phyloP scores from a whole-genome alignment of 2,329 filamentous ascomycete species.

The Colletotrichum zoysiae region DNA sequence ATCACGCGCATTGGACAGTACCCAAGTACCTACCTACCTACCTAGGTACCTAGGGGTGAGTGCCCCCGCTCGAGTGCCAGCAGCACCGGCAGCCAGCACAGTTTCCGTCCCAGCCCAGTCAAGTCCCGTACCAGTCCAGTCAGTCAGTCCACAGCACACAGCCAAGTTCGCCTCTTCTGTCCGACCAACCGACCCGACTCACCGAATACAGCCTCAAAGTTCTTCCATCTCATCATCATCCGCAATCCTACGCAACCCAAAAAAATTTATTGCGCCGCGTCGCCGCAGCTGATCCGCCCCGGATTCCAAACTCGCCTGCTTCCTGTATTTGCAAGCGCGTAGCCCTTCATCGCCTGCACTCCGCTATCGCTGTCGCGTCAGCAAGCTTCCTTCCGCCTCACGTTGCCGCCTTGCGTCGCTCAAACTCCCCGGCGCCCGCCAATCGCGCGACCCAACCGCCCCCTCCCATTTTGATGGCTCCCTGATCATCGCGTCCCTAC shows the following conservation, averaged over 20 bases:
- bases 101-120: conserved; percentile 40
- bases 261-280: conserved; percentile 37
- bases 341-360: conserved; percentile 18
- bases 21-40: background rate
- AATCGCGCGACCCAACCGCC: conserved; percentile 42
- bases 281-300: conserved; percentile 25
- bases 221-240: conserved; percentile 40
- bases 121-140: conserved; percentile 25
- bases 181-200: conserved; percentile 35
- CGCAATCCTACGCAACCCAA: conserved; percentile 29
- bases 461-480: conserved; percentile 44
- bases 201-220: conserved; percentile 42
- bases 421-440: conserved; percentile 37
- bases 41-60: background rate
- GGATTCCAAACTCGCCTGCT: background rate
- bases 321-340: conserved; percentile 21
- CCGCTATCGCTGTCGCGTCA: conserved; percentile 38
- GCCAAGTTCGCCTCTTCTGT: conserved; percentile 39
- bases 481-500: conserved; percentile 40
- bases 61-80: conserved; percentile 21
- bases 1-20: conserved; percentile 29
- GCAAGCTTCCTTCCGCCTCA: conserved; percentile 23
- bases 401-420: conserved; percentile 39
- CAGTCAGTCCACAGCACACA: conserved; percentile 1
- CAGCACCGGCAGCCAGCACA: conserved; percentile 30